Base-by-base conservation (phyloP, 169 alveolate genomes). In the Perkinsus olseni region DNA sequence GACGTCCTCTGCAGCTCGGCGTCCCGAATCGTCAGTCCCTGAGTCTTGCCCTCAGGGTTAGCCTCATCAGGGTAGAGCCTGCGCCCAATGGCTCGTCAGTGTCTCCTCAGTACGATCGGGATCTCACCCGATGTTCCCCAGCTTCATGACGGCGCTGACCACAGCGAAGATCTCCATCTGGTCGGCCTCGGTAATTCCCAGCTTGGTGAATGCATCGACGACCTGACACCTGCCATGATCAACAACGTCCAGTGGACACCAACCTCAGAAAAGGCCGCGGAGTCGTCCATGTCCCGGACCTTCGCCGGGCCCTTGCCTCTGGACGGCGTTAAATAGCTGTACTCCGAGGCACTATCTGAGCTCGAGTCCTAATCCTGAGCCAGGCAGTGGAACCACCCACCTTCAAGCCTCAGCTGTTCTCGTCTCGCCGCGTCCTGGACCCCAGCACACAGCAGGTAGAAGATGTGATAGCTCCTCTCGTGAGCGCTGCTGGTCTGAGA, bases 381-480 rank as follows among this genome's bases (percentile, higher is more conserved):
- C 17, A 62, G 82, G 28, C 28, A 13, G 82, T 13, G 8, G 82
- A 62, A n/a, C n/a, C 37, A 13, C 82, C 34, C 13, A 62, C 82
- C 82, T 62, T 62, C 82, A 4, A 62, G 82, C 34, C 82, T 13
- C 31, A 62, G 82, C 82, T 28, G 82, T 24, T 24, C 17, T 24
- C 82, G 28, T 24, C 1, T 62, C 82, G 1, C 82, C 28, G 0
- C 34, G 90, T 92, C 74, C 93, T 34, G 92, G 38, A 39, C 93
- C 40, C 93, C 96, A 94, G 93, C 95, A 94, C 95, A 96, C 93
- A 91, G 96, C 96, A 92, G 97, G 95, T 98, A 99, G 97, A 99
- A 99, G 91, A 99, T 97, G 94, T 99, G 99, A 95, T 97, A 99
- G 96, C 98, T 99, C 92, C 99, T 96, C 96, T 99, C 99, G 34